Evolutionary conservation across 306 rosid genomes (phyloP), one percentile per base, ranked within the genome.

Genomic region (Myrica gale): DNA sequence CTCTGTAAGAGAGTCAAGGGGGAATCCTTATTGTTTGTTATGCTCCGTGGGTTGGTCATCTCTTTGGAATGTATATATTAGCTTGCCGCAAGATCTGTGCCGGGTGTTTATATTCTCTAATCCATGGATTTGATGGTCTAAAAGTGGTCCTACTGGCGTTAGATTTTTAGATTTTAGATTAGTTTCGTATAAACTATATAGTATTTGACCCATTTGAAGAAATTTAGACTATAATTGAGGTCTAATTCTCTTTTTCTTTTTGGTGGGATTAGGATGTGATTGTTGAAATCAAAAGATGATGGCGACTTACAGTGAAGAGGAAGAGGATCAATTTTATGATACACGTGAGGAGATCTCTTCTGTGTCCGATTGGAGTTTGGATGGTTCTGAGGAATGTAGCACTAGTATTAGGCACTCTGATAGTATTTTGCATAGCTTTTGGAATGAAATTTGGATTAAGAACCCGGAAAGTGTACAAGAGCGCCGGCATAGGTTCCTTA

Each of bases 261-360:
- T 76, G 26, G 50, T 66, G 6, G 32, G n/a, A 42, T 17, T n/a
- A 17, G 48, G 70, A 7, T 66, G 70, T 66, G 42, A 66, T 42
- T 23, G 70, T 42, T 66, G 70, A 66, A 42, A 66, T 13, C 15
- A 42, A 66, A 66, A 47, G 21, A 42, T 50, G 79, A 88, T 91
- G 82, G 76, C 58, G 23, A 70, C 62, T 68, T 61, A 41, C 42
- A 58, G 54, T 80, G 86, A 69, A 52, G 85, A 75, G 71, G 85
- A 74, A 70, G 88, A 74, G 37, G 96, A 87, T 67, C 89, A 80
- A 26, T 92, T 88, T 80, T 87, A 85, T 81, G 97, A 92, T 76
- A 84, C 92, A 2, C 82, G 88, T 45, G 97, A 92, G 75, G 96
- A 90, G 74, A 69, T 90, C 17, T 86, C 89, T 75, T 90, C 92